Base-by-base conservation (phyloP, 2,329 filamentous ascomycete species). In the Clonostachys byssicola region DNA sequence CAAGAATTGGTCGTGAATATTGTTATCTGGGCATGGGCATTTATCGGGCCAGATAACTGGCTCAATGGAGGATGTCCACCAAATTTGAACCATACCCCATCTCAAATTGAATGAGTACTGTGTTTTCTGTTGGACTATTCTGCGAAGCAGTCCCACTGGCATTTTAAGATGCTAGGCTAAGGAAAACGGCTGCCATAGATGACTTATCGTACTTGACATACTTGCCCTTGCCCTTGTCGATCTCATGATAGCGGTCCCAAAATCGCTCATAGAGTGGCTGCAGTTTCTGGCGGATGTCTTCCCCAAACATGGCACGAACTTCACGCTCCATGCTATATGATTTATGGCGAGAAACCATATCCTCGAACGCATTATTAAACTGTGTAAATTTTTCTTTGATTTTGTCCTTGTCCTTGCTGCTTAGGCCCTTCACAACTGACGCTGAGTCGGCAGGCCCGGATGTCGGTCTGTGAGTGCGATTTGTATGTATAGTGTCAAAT, bases 191-290 rank as follows among this genome's bases (percentile, higher is more conserved):
- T 42, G 87, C 82, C 58, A 99, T 85, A 43, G 83, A 81, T 39
- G 77, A 76, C 74, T 96, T 96, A 72, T 96, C 92, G 64, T 96
- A 97, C 72, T 95, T 96, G 64, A 95, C 91, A 67, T 97, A 95
- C 68, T 99, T 99, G 56, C 92, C 92, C 70, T 92, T 95, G 50
- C 94, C 94, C 73, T 96, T 96, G 70, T 97, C 92, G 54, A 97
- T 85, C 68, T 97, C 94, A 64, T 96, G 92, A 64, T 99, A 99
- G 30, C 92, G 81, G 68, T 97, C 94, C 84, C 90, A 97, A 70
- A 99, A 99, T 42, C 94, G 81, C 52, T 87, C 88, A 70, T 99
- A 99, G 13, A 99, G 77, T 47, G 92, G 92, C 70, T 97, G 92
- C 47, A 99, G 85, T 71, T 96, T 89, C 57, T 86, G 85, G 64